phyloP scores from a whole-genome alignment of 2,329 filamentous ascomycete genomes.

The Sordariomycetes sp. region DNA sequence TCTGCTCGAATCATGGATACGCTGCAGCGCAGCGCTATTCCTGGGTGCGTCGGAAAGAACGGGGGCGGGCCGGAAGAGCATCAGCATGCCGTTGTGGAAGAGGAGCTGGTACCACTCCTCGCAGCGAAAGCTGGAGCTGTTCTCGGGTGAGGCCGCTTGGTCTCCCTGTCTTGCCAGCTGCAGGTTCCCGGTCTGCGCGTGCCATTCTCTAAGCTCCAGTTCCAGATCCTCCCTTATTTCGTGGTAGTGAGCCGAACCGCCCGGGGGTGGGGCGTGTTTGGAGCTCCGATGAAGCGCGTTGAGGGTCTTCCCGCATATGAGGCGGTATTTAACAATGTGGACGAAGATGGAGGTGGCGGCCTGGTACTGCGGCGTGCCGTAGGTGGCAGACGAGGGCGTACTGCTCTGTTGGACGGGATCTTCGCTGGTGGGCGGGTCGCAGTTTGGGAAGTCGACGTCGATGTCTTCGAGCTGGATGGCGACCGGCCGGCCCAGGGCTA shows the following conservation, averaged over 20 bases:
- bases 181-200: neutral
- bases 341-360: neutral
- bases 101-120: neutral
- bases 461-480: neutral
- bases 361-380: neutral
- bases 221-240: neutral
- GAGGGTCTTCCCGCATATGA: neutral
- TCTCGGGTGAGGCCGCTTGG: neutral
- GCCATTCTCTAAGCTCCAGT: neutral
- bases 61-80: neutral
- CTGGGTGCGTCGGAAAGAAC: neutral
- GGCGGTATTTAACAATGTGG: neutral
- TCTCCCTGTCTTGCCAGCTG: neutral
- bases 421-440: neutral
- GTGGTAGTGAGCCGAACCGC: neutral
- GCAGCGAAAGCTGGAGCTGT: neutral
- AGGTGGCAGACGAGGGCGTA: neutral
- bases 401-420: neutral
- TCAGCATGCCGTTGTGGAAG: neutral
- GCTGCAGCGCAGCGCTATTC: neutral
- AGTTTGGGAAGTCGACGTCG: neutral
- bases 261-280: neutral
- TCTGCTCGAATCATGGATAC: neutral
- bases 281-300: neutral
- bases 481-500: neutral